Conservation (phyloP, 2,329 filamentous ascomycete species). For the Nectriaceae sp. region DNA sequence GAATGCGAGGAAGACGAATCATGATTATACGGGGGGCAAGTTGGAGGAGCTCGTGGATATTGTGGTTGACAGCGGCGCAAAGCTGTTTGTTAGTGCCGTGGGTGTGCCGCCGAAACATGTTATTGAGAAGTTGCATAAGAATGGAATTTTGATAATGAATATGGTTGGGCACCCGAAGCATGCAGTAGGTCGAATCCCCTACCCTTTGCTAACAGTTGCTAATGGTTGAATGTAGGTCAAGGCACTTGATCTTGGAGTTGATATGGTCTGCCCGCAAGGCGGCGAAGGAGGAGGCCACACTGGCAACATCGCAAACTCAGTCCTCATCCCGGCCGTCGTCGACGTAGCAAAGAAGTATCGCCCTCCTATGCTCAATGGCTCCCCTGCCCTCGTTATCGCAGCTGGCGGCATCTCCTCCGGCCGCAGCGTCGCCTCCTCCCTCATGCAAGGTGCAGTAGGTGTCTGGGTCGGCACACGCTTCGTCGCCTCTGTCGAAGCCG, state of each 20-base stretch:
- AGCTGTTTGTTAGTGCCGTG: constrained; percentile 83
- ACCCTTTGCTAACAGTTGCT: background rate
- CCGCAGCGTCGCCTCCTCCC: constrained; percentile 72
- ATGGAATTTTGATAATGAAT: constrained; percentile 88
- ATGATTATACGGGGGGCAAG: constrained; percentile 91
- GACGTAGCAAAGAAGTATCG: constrained; percentile 76
- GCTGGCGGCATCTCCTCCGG: constrained; percentile 88
- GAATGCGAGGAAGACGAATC: constrained; percentile 83
- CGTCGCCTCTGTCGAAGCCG: constrained; percentile 80
- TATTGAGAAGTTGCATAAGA: constrained; percentile 75
- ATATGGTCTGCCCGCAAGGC: constrained; percentile 90
- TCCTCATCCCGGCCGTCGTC: constrained; percentile 83
- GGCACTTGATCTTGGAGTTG: constrained; percentile 81
- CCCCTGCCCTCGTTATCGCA: constrained; percentile 78
- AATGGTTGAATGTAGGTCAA: constrained; percentile 49
- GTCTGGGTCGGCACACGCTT: constrained; percentile 97
- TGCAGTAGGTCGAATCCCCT: constrained; percentile 51
- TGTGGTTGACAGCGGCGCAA: constrained; percentile 80
- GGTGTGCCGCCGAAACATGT: constrained; percentile 77
- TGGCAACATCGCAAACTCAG: constrained; percentile 80
- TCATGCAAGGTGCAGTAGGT: constrained; percentile 86
- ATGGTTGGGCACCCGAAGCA: constrained; percentile 96
- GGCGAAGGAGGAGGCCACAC: constrained; percentile 94
- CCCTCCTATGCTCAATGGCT: constrained; percentile 68
- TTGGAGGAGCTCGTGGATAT: constrained; percentile 87